A percentile compares a stretch with the other conserved stretches of the same genome.
Conservation (phyloP, 2,329 filamentous ascomycete species). For the Penicillium corylophilum region DNA sequence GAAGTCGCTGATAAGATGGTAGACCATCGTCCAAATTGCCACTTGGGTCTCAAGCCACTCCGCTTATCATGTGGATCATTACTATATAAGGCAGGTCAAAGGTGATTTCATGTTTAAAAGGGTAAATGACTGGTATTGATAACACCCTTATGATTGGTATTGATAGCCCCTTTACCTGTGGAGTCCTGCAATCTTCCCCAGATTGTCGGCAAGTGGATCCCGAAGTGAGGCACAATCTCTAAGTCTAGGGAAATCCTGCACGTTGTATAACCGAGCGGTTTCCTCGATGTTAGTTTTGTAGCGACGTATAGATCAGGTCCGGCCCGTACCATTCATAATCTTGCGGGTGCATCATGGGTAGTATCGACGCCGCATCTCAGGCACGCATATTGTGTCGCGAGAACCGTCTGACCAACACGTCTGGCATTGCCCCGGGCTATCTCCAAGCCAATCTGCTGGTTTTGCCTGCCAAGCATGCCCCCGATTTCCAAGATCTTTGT, state of each 20-base stretch:
- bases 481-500: slow-evolving; percentile 60
- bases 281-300: neutral
- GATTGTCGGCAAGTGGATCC: slow-evolving; percentile 26
- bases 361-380: slow-evolving; percentile 27
- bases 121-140: neutral
- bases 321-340: neutral
- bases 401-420: slow-evolving; percentile 48
- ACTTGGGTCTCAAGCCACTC: neutral
- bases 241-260: neutral
- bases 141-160: neutral
- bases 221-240: slow-evolving; percentile 11
- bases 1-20: slow-evolving; percentile 14
- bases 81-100: neutral
- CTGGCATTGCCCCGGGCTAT: slow-evolving; percentile 56
- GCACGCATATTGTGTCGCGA: slow-evolving; percentile 48
- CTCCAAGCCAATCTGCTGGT: slow-evolving; percentile 65
- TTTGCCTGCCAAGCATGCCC: slow-evolving; percentile 56
- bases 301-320: neutral
- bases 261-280: slow-evolving; percentile 5
- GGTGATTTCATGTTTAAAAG: neutral
- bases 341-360: slow-evolving; percentile 9
- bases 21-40: slow-evolving; percentile 3
- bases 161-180: neutral
- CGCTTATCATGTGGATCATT: neutral
- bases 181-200: slow-evolving; percentile 18